A percentile compares a stretch with the other conserved stretches of the same genome.
These are phyloP conservation scores for Dryadomyces sulphureus DNA, from an alignment of 2,329 filamentous ascomycete genomes.

Conservation along the genomic window DNA sequence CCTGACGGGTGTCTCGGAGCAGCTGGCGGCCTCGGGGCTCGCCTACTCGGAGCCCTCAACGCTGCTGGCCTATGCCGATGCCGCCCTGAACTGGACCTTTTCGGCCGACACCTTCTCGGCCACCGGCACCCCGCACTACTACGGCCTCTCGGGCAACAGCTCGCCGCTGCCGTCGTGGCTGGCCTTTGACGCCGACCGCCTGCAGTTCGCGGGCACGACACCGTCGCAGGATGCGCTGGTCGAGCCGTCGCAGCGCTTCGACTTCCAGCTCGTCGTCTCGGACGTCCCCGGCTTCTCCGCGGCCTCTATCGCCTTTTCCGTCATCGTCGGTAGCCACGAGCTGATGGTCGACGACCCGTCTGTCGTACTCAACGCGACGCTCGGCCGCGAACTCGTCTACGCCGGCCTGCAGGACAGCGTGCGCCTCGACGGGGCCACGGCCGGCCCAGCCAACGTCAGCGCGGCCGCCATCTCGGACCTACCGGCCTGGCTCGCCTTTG, in stretches of 20 bases:
- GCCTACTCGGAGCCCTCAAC: slow-evolving; percentile 44
- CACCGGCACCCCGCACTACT: slow-evolving; percentile 55
- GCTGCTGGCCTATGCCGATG: slow-evolving; percentile 39
- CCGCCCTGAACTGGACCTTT: slow-evolving; percentile 37
- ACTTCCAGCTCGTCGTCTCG: slow-evolving; percentile 60
- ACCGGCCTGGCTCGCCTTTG: slow-evolving; percentile 56
- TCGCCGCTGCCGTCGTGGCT: slow-evolving; percentile 82
- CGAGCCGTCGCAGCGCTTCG: slow-evolving; percentile 56
- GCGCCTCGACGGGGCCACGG: slow-evolving; percentile 39
- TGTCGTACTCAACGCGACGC: slow-evolving; percentile 41
- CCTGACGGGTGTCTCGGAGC: slow-evolving; percentile 38
- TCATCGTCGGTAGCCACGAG: slow-evolving; percentile 57
- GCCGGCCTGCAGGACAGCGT: slow-evolving; percentile 34
- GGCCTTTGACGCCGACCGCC: slow-evolving; percentile 46
- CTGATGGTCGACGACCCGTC: slow-evolving; percentile 46
- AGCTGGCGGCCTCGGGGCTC: slow-evolving; percentile 40
- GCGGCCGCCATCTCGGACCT: slow-evolving; percentile 25
- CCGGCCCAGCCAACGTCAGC: slow-evolving; percentile 24
- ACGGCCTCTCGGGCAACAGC: slow-evolving; percentile 60
- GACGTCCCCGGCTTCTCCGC: slow-evolving; percentile 67
- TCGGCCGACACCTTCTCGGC: slow-evolving; percentile 48
- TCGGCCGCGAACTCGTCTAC: slow-evolving; percentile 36
- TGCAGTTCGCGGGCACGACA: slow-evolving; percentile 58
- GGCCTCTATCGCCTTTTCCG: slow-evolving; percentile 48
- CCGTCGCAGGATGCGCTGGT: slow-evolving; percentile 48